A percentile compares a stretch with the other conserved stretches of the same genome.
phyloP scores from a whole-genome alignment of 345 rosid genomes.

The Viola odorata region DNA sequence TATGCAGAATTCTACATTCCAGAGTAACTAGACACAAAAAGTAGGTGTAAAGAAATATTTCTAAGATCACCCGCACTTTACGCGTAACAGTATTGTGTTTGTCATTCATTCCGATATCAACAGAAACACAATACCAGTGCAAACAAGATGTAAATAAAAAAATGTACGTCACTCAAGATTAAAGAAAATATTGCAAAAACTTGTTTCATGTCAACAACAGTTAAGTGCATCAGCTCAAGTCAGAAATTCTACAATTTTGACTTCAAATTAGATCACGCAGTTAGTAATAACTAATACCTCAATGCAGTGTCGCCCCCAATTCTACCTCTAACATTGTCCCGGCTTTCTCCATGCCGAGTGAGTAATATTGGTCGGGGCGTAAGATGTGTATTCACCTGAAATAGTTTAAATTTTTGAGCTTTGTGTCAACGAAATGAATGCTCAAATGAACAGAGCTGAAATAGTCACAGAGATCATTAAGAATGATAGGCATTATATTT shows the following conservation, averaged over 20 bases:
- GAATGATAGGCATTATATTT: not conserved
- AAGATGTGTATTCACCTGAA: conserved; percentile 94
- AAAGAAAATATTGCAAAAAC: not conserved
- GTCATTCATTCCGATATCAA: not conserved
- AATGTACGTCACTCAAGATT: not conserved
- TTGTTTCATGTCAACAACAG: not conserved
- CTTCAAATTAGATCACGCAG: not conserved
- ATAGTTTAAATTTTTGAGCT: conserved; percentile 6
- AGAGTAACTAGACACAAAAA: not conserved
- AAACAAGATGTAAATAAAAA: not conserved
- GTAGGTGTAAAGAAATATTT: not conserved
- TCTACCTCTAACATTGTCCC: conserved; percentile 92
- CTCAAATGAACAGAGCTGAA: conserved; percentile 1
- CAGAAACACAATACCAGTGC: not conserved
- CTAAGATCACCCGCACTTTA: not conserved
- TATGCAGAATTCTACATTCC: not conserved
- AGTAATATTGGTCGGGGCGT: conserved; percentile 98
- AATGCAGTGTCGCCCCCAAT: conserved; percentile 87
- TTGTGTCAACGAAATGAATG: not conserved
- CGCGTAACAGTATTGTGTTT: not conserved
- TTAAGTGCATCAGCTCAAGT: not conserved
- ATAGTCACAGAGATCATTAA: not conserved
- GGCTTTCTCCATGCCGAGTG: conserved; percentile 98
- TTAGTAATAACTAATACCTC: conserved; percentile 44
- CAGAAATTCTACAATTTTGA: not conserved